Evolutionary conservation across 495 filamentous ascomycete species (phyloP).

Genomic region (Tuber brumale): DNA sequence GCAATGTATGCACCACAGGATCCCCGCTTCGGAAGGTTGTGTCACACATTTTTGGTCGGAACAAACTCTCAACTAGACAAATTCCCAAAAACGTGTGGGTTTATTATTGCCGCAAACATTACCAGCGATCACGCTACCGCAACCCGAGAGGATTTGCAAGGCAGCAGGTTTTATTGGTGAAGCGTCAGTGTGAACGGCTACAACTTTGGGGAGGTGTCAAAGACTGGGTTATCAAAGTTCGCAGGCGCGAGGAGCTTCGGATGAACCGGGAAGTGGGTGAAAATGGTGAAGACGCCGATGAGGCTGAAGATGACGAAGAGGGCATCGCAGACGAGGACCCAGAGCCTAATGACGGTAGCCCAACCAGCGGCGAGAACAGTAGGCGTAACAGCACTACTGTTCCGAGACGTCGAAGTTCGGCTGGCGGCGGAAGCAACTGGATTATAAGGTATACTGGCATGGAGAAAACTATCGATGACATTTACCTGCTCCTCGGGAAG

Average conservation of each 20-base stretch:
- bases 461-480: conserved; percentile 39
- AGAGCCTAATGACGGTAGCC: conserved; percentile 30
- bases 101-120: conserved; percentile 74
- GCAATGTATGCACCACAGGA: conserved; percentile 47
- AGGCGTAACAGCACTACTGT: conserved; percentile 28
- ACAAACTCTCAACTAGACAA: conserved; percentile 65
- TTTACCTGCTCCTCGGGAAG: conserved; percentile 37
- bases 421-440: conserved; percentile 37
- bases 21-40: conserved; percentile 62
- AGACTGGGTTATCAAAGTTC: conserved; percentile 48
- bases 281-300: conserved; percentile 33
- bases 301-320: conserved; percentile 28
- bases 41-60: conserved; percentile 81
- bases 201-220: conserved; percentile 53
- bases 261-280: conserved; percentile 39
- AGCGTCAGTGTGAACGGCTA: conserved; percentile 53
- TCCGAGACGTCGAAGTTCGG: conserved; percentile 30
- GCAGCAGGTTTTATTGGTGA: conserved; percentile 56
- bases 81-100: conserved; percentile 64
- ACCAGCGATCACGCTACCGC: conserved; percentile 68
- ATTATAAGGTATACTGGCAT: conserved; percentile 39
- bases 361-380: conserved; percentile 35
- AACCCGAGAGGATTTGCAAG: conserved; percentile 54
- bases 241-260: conserved; percentile 51
- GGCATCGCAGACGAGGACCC: conserved; percentile 26